Evolutionary conservation across 352 stramenopile species (phyloP), one percentile per base, ranked within the genome.

Genomic region (Aphanomyces invadans): DNA sequence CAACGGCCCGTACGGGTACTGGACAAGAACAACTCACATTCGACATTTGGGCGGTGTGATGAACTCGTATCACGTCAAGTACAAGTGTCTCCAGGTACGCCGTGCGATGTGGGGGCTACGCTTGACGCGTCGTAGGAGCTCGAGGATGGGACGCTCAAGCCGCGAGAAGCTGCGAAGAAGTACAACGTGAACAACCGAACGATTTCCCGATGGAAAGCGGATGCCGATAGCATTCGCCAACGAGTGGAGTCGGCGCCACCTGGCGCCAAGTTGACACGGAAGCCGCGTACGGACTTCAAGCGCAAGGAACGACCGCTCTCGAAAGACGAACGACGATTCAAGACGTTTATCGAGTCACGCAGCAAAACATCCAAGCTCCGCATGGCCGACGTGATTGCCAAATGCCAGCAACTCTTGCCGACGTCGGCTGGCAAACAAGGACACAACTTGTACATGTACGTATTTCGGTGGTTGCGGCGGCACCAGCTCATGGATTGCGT

Each of bases 51-150:
- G 21, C 9, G 7, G 49, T 57, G 49, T 57, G 49, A 57, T 57
- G 49, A 57, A 57, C 49, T 57, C 49, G 49, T 57, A 57, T 57
- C 49, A 57, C 49, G 49, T 57, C 49, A 57, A 57, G 49, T 57
- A 57, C 49, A 32, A 57, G 29, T 57, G 49, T n/a, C 49, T 57
- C 17, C 49, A 38, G 49, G 49, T 57, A 32, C 11, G 29, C 0
- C 29, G 25, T 42, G 36, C 7, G 7, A 42, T 42, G 25, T 2
- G 49, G 25, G 4, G 25, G n/a, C 11, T 19, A n/a, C 12, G 49
- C 25, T 33, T 57, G 49, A 42, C 36, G 25, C 12, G 19, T n/a
- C 49, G 49, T 57, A 57, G 49, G 49, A 57, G n/a, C 49, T 57
- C 21, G 49, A 57, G 29, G 49, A 57, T 38, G 49, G 49, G 19